Evolutionary conservation across 2,329 filamentous ascomycete species (phyloP), one percentile per base, ranked within the genome.

Genomic region (Ascochyta pisi): DNA sequence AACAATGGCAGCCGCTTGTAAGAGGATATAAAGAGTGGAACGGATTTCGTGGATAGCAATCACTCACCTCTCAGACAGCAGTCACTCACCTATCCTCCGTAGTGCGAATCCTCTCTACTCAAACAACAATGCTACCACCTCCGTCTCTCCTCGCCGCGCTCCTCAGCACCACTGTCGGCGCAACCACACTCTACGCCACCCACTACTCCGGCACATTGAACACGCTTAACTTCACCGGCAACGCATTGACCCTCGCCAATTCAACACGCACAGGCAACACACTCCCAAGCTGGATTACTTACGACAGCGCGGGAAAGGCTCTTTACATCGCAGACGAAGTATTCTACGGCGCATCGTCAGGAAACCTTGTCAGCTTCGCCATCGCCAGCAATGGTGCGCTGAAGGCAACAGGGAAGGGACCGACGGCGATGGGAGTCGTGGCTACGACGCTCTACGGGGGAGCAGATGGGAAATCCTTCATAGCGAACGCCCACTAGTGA

Each of bases 131-230:
- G 24, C 24, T 6, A 6, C 6, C 24, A 26, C 8, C 24, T 8
- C 8, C 24, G 23, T 29, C 54, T 35, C 49, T 68, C 19, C 49
- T 68, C 33, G 31, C 67, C 16, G 61, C 68, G n/a, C 50, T 70
- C 2, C 63, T 72, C 42, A 61, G 62, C 3, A 50, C 58, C 22
- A 46, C 60, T 33, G 66, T 64, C n/a, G 66, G 46, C 33, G 70
- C 66, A 15, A 66, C 67, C 13, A 70, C 66, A 39, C 60, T 73
- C 7, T 71, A 61, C 58, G 70, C 67, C 31, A 61, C 68, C 15
- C 71, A 73, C 42, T 72, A 73, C 50, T 66, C 66, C 3, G 69
- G 69, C 22, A 71, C 67, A 3, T 58, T 71, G 54, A 70, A 70
- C 53, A 63, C 61, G 16, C 57, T 73, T 35, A 62, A 60, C 5